These are phyloP conservation scores for Fulvia fulva DNA, from an alignment of 2,329 filamentous ascomycete species.

Conservation along the genomic window DNA sequence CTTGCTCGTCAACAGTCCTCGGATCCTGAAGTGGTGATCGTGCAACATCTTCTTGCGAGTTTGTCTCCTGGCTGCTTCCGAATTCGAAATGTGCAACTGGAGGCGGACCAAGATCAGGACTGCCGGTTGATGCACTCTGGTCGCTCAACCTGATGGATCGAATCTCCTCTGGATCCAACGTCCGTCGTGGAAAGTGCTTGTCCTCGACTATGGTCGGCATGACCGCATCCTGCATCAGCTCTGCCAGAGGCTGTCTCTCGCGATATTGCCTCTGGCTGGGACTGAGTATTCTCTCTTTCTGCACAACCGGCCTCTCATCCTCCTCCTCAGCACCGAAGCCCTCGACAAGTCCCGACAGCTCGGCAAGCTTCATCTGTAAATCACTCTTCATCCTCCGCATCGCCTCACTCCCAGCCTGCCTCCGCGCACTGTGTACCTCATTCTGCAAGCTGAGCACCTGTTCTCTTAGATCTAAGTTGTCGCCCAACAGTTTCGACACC, in stretches of 20 bases:
- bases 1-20: conserved; percentile 22
- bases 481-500: conserved; percentile 68
- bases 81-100: conserved; percentile 50
- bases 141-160: conserved; percentile 48
- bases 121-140: conserved; percentile 51
- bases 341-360: conserved; percentile 65
- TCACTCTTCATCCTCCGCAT: conserved; percentile 66
- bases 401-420: conserved; percentile 57
- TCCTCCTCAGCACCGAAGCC: conserved; percentile 51
- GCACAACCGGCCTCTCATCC: conserved; percentile 9
- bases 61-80: not conserved
- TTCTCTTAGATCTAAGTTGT: conserved; percentile 70
- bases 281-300: conserved; percentile 19
- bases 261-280: conserved; percentile 27
- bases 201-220: conserved; percentile 67
- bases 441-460: conserved; percentile 67
- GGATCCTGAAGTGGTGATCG: conserved; percentile 23
- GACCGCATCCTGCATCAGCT: conserved; percentile 36
- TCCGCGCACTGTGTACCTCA: conserved; percentile 57
- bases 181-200: conserved; percentile 63
- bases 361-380: conserved; percentile 67
- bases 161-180: conserved; percentile 62
- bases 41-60: not conserved
- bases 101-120: conserved; percentile 61
- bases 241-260: conserved; percentile 30